Evolutionary conservation across 805 yeast species (phyloP).

Genomic region (Wickerhamomyces xylosicus): DNA sequence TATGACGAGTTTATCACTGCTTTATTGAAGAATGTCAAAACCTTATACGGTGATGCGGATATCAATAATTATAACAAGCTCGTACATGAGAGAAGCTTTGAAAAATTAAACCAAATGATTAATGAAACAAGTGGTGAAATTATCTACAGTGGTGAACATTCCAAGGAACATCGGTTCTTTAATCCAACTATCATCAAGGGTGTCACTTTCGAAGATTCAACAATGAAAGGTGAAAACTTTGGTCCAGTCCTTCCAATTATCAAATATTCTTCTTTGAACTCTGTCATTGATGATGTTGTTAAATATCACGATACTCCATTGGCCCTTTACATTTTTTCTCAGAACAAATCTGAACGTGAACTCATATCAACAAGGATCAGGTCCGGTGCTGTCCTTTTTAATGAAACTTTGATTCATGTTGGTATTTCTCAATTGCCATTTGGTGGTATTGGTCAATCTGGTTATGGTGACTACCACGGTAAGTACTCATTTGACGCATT

Average conservation of each 20-base stretch:
- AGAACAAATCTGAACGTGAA: slow-evolving; percentile 34
- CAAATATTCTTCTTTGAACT: slow-evolving; percentile 34
- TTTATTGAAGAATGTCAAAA: slow-evolving; percentile 28
- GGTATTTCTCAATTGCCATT: slow-evolving; percentile 66
- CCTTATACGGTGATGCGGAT: slow-evolving; percentile 35
- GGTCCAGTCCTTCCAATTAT: slow-evolving; percentile 81
- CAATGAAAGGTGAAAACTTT: slow-evolving; percentile 72
- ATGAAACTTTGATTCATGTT: slow-evolving; percentile 66
- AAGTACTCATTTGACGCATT: slow-evolving; percentile 48
- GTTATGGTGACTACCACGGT: slow-evolving; percentile 80
- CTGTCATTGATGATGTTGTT: slow-evolving; percentile 33
- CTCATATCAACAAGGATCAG: slow-evolving; percentile 43
- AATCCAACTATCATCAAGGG: slow-evolving; percentile 67
- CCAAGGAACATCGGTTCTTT: slow-evolving; percentile 34
- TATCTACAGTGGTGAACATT: slow-evolving; percentile 24
- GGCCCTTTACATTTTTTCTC: slow-evolving; percentile 63
- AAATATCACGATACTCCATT: slow-evolving; percentile 63
- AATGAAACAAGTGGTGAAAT: slow-evolving; percentile 36
- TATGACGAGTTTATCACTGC: slow-evolving; percentile 40
- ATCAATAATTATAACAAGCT: slow-evolving; percentile 40
- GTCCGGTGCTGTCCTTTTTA: slow-evolving; percentile 63
- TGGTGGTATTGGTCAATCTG: slow-evolving; percentile 86
- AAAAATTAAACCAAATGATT: slow-evolving; percentile 34
- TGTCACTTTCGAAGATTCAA: slow-evolving; percentile 53
- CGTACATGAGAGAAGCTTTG: slow-evolving; percentile 42